These are phyloP conservation scores for Pythium grandisporangium DNA, from an alignment of 352 stramenopile genomes.

Conservation along the genomic window DNA sequence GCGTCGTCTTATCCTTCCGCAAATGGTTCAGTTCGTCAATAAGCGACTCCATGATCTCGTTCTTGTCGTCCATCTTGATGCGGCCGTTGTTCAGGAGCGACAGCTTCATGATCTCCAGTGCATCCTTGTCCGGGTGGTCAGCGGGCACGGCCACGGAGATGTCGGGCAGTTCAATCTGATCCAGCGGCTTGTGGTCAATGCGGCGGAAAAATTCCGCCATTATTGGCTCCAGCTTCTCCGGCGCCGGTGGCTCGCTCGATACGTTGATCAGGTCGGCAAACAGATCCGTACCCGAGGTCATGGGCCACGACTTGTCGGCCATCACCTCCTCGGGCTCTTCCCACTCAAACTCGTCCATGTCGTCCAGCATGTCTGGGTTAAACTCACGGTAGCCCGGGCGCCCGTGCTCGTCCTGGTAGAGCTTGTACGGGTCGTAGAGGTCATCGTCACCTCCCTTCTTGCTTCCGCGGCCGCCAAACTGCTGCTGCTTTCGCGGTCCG, in stretches of 20 bases:
- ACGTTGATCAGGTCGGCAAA: constrained; percentile 82
- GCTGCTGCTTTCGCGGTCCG: constrained; percentile 2
- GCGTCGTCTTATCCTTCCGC: constrained; percentile 76
- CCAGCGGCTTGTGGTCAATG: constrained; percentile 66
- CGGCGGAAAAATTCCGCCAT: constrained; percentile 64
- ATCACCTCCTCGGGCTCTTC: constrained; percentile 73
- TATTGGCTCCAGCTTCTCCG: constrained; percentile 62
- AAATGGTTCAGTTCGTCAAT: constrained; percentile 78
- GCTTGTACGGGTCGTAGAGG: constrained; percentile 77
- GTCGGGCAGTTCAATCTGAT: constrained; percentile 60
- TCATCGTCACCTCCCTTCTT: constrained; percentile 20
- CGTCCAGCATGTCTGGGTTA: constrained; percentile 54
- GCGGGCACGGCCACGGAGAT: constrained; percentile 58
- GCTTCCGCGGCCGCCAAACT: constrained; percentile 1
- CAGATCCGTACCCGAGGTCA: constrained; percentile 66
- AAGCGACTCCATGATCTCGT: constrained; percentile 74
- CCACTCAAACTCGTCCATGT: constrained; percentile 56
- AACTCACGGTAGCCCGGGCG: constrained; percentile 74
- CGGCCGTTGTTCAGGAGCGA: constrained; percentile 85
- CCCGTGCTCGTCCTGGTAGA: constrained; percentile 66
- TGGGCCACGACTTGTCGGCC: constrained; percentile 84
- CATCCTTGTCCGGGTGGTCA: constrained; percentile 67
- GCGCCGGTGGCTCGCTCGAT: constrained; percentile 29
- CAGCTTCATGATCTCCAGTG: constrained; percentile 85
- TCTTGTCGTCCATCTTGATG: constrained; percentile 85